Conservation (phyloP, 257 asterid genomes). For the Lycium barbarum region DNA sequence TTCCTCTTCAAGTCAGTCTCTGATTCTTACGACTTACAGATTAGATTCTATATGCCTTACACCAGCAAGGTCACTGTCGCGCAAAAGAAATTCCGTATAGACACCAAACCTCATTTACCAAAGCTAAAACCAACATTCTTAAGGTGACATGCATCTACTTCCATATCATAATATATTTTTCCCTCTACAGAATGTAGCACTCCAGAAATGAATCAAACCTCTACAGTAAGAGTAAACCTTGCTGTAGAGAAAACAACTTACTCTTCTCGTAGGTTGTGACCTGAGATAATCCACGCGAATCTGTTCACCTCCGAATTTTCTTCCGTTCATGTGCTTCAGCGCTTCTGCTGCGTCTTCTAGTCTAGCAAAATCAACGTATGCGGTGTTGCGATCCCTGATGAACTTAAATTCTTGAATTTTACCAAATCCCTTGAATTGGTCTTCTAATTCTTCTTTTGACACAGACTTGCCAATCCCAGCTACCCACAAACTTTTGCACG, state of each 20-base stretch:
- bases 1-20: constrained; percentile 9
- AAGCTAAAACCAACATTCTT: constrained; percentile 19
- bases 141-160: constrained; percentile 22
- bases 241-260: constrained; percentile 49
- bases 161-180: neutral
- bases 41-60: neutral
- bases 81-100: neutral
- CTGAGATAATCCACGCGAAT: constrained; percentile 95
- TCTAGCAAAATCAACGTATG: constrained; percentile 73
- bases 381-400: constrained; percentile 81
- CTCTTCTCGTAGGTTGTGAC: constrained; percentile 83
- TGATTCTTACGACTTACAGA: neutral
- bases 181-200: neutral
- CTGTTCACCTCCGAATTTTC: constrained; percentile 68
- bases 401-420: constrained; percentile 83
- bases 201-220: constrained; percentile 14
- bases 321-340: constrained; percentile 78
- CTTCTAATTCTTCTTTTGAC: constrained; percentile 83
- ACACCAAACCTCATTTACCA: constrained; percentile 9
- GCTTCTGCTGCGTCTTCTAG: constrained; percentile 92
- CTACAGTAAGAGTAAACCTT: constrained; percentile 5
- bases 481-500: constrained; percentile 95
- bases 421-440: constrained; percentile 80
- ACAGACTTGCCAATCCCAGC: constrained; percentile 83
- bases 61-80: neutral